Conservation (phyloP, 2,329 filamentous ascomycete species). For the Capronia epimyces region DNA sequence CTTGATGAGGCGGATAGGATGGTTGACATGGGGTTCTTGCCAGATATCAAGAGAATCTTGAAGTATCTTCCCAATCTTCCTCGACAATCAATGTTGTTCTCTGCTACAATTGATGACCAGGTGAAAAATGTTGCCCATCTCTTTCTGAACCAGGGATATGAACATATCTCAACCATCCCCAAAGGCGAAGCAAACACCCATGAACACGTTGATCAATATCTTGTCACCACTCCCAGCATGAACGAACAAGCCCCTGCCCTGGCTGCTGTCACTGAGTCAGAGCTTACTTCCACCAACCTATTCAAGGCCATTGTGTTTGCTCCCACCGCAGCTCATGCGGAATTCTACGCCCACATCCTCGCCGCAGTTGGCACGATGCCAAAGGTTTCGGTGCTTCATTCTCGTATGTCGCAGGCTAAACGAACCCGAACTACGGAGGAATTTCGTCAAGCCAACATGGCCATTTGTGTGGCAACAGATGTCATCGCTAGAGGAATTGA, state of each 20-base stretch:
- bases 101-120: slow-evolving; percentile 79
- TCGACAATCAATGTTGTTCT: slow-evolving; percentile 87
- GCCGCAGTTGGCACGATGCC: slow-evolving; percentile 32
- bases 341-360: slow-evolving; percentile 59
- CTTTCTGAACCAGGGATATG: slow-evolving; percentile 75
- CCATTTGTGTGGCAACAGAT: slow-evolving; percentile 69
- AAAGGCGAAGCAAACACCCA: slow-evolving; percentile 80
- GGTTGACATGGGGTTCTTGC: slow-evolving; percentile 62
- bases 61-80: slow-evolving; percentile 58
- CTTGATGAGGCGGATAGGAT: slow-evolving; percentile 64
- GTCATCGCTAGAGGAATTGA: slow-evolving; percentile 80
- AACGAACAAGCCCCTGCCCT: slow-evolving; percentile 57
- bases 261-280: slow-evolving; percentile 12
- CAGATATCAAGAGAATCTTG: slow-evolving; percentile 59
- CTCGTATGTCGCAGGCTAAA: slow-evolving; percentile 64
- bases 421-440: slow-evolving; percentile 65
- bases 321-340: slow-evolving; percentile 71
- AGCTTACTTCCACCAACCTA: slow-evolving; percentile 35
- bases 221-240: slow-evolving; percentile 61
- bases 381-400: slow-evolving; percentile 62
- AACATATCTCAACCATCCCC: slow-evolving; percentile 82
- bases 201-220: slow-evolving; percentile 71
- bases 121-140: slow-evolving; percentile 72
- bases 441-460: slow-evolving; percentile 62
- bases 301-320: slow-evolving; percentile 96